Evolutionary conservation across 805 yeast genomes (phyloP).

Genomic region (Wickerhamomyces chambardii): DNA sequence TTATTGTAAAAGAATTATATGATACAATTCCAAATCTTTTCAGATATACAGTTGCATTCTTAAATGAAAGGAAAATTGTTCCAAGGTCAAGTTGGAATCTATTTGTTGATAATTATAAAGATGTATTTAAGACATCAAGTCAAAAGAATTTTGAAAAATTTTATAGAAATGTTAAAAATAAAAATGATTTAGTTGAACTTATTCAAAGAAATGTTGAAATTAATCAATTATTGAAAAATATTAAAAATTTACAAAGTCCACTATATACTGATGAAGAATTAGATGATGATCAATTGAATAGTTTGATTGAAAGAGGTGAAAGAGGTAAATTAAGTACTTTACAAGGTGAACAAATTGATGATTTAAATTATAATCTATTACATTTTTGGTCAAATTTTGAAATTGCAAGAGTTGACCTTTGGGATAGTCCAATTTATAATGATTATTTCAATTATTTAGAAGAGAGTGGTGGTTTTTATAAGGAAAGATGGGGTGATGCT

Average conservation of each 20-base stretch:
- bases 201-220: constrained; percentile 21
- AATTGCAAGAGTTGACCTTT: constrained; percentile 76
- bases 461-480: constrained; percentile 70
- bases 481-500: constrained; percentile 97
- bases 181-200: constrained; percentile 14
- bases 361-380: constrained; percentile 66
- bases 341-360: constrained; percentile 49
- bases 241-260: constrained; percentile 4
- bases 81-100: constrained; percentile 66
- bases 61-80: constrained; percentile 34
- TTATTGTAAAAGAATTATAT: constrained; percentile 66
- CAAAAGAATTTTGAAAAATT: constrained; percentile 19
- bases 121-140: constrained; percentile 24
- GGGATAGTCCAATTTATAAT: constrained; percentile 55
- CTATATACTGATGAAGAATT: constrained; percentile 13
- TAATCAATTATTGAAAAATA: constrained; percentile 18
- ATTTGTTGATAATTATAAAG: constrained; percentile 34
- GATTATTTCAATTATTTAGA: constrained; percentile 66
- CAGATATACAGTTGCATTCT: constrained; percentile 58
- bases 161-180: constrained; percentile 18
- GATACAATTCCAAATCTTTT: constrained; percentile 81
- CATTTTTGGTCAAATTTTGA: constrained; percentile 95
- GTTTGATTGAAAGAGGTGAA: constrained; percentile 26
- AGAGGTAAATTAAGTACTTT: constrained; percentile 20
- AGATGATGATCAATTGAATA: constrained; percentile 23